These are phyloP conservation scores for Cytospora chrysosperma DNA, from an alignment of 2,329 filamentous ascomycete species.

Conservation along the genomic window DNA sequence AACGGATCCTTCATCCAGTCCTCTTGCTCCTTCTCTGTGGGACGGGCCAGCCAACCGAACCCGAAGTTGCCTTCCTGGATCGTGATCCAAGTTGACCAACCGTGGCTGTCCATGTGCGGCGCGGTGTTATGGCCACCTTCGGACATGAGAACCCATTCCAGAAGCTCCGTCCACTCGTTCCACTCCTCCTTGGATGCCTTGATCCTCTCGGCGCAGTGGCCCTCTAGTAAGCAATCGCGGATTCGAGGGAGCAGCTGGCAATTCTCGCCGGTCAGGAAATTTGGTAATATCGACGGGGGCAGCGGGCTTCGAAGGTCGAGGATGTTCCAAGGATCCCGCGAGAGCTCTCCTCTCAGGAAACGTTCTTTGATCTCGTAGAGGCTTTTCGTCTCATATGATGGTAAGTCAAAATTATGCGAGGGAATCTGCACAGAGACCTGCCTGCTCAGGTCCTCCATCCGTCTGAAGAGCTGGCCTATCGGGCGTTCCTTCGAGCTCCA, in stretches of 20 bases:
- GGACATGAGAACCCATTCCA: conserved; percentile 35
- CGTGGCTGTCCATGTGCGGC: conserved; percentile 37
- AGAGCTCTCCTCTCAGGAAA: conserved; percentile 23
- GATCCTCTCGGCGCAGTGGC: conserved; percentile 31
- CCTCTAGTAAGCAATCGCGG: conserved; percentile 39
- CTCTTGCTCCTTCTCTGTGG: conserved; percentile 28
- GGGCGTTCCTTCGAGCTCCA: conserved; percentile 29
- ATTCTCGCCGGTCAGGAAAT: conserved; percentile 31
- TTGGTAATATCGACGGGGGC: conserved; percentile 29
- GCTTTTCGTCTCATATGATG: conserved; percentile 29
- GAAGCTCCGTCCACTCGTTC: conserved; percentile 35
- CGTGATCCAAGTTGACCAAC: conserved; percentile 37
- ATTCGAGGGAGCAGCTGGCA: conserved; percentile 33
- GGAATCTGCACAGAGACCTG: conserved; percentile 32
- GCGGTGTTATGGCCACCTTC: conserved; percentile 37
- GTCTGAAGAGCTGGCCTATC: conserved; percentile 30
- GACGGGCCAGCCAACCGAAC: conserved; percentile 35
- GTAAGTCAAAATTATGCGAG: conserved; percentile 27
- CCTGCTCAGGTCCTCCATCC: conserved; percentile 32
- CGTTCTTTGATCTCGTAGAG: conserved; percentile 28
- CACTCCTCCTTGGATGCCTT: conserved; percentile 31
- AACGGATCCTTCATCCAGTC: conserved; percentile 31
- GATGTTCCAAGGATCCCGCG: conserved; percentile 32
- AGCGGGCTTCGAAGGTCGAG: conserved; percentile 32
- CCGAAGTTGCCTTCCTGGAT: conserved; percentile 34